Evolutionary conservation across 495 filamentous ascomycete species (phyloP), one percentile per base, ranked within the genome.

Genomic region (Pseudotulostoma volvatum): DNA sequence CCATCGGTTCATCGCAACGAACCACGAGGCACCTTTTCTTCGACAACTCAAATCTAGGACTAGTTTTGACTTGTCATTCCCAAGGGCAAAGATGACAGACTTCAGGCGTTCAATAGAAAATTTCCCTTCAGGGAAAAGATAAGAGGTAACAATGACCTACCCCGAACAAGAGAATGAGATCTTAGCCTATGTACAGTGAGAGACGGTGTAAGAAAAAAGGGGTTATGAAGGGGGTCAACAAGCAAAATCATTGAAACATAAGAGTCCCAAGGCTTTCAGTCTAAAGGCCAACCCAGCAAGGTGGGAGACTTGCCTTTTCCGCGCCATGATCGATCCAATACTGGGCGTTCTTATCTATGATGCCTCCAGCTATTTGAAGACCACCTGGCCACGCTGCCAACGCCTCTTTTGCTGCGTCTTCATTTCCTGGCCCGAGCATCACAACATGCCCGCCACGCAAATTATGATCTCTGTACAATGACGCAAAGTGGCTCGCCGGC

Each of bases 1-100:
- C 90, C 90, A 97, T 57, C 92, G 88, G 54, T 96, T 79, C 84
- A 90, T 97, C 31, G 90, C 88, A 19, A 97, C 88, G 43, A 84
- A 79, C 87, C 90, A 97, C 9, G 72, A 70, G 9, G 73, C 63
- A 13, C 69, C 82, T 40, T 75, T 73, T 33, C 73, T 62, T 32
- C 90, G 73, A 50, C 90, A 97, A 52, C 83, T 92, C 14, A 97
- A 69, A 57, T 97, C 90, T 53, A 97, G 83, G 41, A 97, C 90
- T 35, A 97, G 70, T 57, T 84, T 87, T 36, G 67, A 65, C 47
- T 67, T 80, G 53, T 88, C 78, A 23, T 77, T 75, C 1, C 67
- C 77, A 2, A 96, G 70, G 9, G 73, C 71, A 16, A 59, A 59
- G 0, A 93, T 65, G 7, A 95, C 76, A 7, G 73, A 67, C 45